Percentiles rank a stretch among this genome's conserved stretches.
Evolutionary conservation across 306 rosid genomes (phyloP).

Genomic region (Casuarina equisetifolia): DNA sequence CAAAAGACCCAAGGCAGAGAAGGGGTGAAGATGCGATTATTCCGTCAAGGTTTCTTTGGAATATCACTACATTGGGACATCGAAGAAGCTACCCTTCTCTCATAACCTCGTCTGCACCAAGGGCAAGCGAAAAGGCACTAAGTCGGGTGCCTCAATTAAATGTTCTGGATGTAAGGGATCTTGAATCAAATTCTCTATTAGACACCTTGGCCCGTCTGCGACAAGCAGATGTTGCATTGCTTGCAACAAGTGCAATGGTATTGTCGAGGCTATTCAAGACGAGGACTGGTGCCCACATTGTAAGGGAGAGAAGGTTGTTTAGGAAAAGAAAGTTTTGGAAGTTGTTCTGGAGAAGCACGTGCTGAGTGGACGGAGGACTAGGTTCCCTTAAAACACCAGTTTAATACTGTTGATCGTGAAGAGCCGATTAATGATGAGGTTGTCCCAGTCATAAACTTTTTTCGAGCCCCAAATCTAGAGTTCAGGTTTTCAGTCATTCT

Average conservation of each 20-base stretch:
- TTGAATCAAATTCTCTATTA: constrained; percentile 89
- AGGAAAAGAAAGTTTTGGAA: constrained; percentile 93
- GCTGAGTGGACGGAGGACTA: constrained; percentile 81
- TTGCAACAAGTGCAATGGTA: constrained; percentile 92
- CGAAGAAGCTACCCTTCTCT: constrained; percentile 92
- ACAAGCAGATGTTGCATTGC: constrained; percentile 98
- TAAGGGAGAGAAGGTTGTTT: constrained; percentile 91
- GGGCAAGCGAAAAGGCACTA: constrained; percentile 89
- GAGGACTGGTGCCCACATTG: constrained; percentile 85
- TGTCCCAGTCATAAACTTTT: too few species aligned
- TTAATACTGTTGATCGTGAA: too few species aligned
- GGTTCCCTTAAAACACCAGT: too few species aligned
- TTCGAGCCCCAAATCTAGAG: too few species aligned
- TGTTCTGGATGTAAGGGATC: constrained; percentile 93
- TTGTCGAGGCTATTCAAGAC: constrained; percentile 87
- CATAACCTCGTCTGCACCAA: constrained; percentile 77
- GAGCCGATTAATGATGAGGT: too few species aligned
- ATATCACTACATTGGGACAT: constrained; percentile 73
- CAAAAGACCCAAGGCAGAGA: constrained; percentile 91
- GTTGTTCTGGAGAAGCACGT: constrained; percentile 87
- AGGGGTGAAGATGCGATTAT: constrained; percentile 95
- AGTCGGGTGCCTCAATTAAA: constrained; percentile 86
- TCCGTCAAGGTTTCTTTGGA: constrained; percentile 92
- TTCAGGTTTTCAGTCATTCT: too few species aligned
- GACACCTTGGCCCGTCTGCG: constrained; percentile 95